Conservation (phyloP, 257 asterid genomes). For the Eustoma russellianum region DNA sequence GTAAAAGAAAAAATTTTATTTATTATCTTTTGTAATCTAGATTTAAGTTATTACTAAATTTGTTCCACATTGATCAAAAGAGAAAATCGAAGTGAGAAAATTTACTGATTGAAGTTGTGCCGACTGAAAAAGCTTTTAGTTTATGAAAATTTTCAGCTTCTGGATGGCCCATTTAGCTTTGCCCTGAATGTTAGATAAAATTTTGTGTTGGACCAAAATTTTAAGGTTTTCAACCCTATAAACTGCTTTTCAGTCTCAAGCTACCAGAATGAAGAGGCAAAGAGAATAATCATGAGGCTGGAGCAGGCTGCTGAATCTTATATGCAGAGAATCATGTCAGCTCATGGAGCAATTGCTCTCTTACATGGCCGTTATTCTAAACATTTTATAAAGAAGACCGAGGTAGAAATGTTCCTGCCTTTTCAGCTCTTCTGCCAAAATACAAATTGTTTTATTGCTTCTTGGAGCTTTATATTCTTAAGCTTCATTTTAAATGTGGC, state of each 20-base stretch:
- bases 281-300: slow-evolving; percentile 56
- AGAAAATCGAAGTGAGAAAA: neutral
- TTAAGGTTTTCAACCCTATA: slow-evolving; percentile 6
- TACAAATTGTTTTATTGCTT: neutral
- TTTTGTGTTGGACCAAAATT: too few species aligned
- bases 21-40: neutral
- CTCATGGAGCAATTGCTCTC: slow-evolving; percentile 62
- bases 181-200: too few species aligned
- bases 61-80: neutral
- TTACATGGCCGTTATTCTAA: slow-evolving; percentile 39
- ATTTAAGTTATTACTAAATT: neutral
- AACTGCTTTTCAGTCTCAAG: slow-evolving; percentile 40
- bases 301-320: slow-evolving; percentile 64
- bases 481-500: slow-evolving; percentile 8
- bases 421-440: neutral
- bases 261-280: slow-evolving; percentile 35
- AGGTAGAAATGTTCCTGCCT: slow-evolving; percentile 33
- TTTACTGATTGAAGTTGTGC: neutral
- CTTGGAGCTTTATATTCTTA: slow-evolving; percentile 14
- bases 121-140: neutral
- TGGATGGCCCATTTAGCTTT: neutral
- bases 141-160: neutral
- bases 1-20: neutral
- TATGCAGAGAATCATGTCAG: slow-evolving; percentile 46
- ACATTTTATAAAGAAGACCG: slow-evolving; percentile 57